Conservation (phyloP, 1,284 basidiomycete genomes). For the Taiwanofungus camphoratus region DNA sequence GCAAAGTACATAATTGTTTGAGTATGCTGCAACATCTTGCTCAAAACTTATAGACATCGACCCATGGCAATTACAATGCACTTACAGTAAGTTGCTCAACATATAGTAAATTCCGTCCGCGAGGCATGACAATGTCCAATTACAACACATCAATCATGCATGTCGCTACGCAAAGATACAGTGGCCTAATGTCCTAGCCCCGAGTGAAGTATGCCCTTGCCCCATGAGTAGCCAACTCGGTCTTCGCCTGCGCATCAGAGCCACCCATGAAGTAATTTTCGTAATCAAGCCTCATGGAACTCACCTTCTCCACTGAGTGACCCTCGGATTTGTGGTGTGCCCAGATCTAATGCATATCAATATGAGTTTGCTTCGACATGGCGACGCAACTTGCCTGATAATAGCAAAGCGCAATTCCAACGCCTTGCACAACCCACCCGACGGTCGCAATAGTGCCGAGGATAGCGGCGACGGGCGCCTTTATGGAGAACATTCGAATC, state of each 20-base stretch:
- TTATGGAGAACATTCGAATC: conserved; percentile 67
- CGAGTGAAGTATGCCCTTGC: conserved; percentile 85
- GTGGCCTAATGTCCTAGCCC: conserved; percentile 43
- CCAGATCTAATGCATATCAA: conserved; percentile 60
- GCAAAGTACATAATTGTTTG: too few relatives aligned
- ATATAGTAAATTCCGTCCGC: too few relatives aligned
- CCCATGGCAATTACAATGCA: too few relatives aligned
- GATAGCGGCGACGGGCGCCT: conserved; percentile 67
- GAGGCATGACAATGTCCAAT: too few relatives aligned
- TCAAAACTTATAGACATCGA: too few relatives aligned
- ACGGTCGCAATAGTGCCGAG: conserved; percentile 76
- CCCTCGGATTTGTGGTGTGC: conserved; percentile 77
- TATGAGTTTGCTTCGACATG: not conserved
- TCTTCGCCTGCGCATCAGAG: conserved; percentile 58
- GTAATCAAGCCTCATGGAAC: conserved; percentile 16
- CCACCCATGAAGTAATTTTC: conserved; percentile 14
- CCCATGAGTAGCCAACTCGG: conserved; percentile 80
- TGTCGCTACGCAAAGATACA: too few relatives aligned
- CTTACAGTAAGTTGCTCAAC: too few relatives aligned
- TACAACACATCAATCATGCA: too few relatives aligned
- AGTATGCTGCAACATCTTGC: too few relatives aligned
- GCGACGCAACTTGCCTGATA: conserved; percentile 47
- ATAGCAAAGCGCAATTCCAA: conserved; percentile 81
- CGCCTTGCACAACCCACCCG: conserved; percentile 85
- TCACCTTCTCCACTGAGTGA: conserved; percentile 77